Base-by-base conservation (phyloP, 1,139 yeast species). In the Debaryomyces singareniensis region DNA sequence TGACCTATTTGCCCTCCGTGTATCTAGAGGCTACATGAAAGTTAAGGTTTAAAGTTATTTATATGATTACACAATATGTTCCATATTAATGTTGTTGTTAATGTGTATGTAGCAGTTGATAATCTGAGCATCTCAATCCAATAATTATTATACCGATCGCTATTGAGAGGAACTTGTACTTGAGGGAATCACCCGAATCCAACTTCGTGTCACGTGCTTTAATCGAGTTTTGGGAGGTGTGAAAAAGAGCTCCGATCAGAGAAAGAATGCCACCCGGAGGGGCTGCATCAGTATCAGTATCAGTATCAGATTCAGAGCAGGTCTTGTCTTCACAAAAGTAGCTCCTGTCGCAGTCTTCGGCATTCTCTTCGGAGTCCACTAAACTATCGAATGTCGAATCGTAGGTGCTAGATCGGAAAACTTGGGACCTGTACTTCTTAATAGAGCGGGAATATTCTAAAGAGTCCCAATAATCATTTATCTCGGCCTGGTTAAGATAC, bases 101-200 rank as follows among this genome's bases (percentile, higher is more conserved):
- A 18, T n/a, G 9, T 18, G 21, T 7, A 18, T 18, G 21, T n/a
- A 18, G n/a, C 21, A 18, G 21, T 18, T 18, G 21, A 18, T 44
- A 42, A 29, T 54, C 57, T 9, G 70, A 60, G 36, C 66, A 56
- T 37, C 61, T 53, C 29, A 65, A 47, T 2, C 70, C 71, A 29
- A 67, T 49, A 24, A 67, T 61, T 37, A 62, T 50, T 5, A 67
- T 66, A 16, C 71, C 72, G 28, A 67, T 47, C 5, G 70, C 68
- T 28, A 67, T 58, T 24, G 69, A 58, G 29, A 67, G 49, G 36
- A 67, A 67, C 44, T 65, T 68, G 40, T 62, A 59, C 45, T 60
- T 64, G 37, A 67, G 51, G 16, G 55, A 51, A 41, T 67, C 72
- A 35, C 66, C 72, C 20, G 59, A 65, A 26, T 48, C 39, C 37